A percentile compares a stretch with the other conserved stretches of the same genome.
These are phyloP conservation scores for Kwoniella bestiolae DNA, from an alignment of 768 basidiomycete species.

Conservation along the genomic window DNA sequence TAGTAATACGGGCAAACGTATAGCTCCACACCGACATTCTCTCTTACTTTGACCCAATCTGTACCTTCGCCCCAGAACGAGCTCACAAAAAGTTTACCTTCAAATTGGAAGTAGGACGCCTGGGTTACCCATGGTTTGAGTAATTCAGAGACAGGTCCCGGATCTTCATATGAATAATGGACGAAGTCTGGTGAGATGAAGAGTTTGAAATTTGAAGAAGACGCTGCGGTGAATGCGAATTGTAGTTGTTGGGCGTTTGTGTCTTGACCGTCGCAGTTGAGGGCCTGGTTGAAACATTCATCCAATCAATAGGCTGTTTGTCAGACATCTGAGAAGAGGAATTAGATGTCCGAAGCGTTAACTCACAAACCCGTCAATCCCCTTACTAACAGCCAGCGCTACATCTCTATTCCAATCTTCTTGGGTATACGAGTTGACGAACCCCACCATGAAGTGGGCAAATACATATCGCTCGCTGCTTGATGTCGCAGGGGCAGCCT, in stretches of 20 bases:
- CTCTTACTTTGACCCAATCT: constrained; percentile 40
- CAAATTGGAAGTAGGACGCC: constrained; percentile 43
- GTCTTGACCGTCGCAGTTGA: constrained; percentile 52
- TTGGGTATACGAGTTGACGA: constrained; percentile 47
- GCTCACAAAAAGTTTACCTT: constrained; percentile 51
- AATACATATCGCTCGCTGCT: constrained; percentile 33
- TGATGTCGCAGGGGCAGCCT: not conserved
- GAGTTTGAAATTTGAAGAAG: constrained; percentile 42
- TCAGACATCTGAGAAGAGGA: not conserved
- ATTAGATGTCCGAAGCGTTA: too few species aligned
- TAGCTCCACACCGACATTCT: constrained; percentile 35
- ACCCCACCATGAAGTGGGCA: constrained; percentile 56
- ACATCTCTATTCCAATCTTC: constrained; percentile 46
- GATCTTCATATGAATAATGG: constrained; percentile 44
- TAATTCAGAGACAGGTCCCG: constrained; percentile 29
- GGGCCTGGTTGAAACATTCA: too few species aligned
- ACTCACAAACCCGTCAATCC: constrained; percentile 50
- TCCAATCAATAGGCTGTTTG: too few species aligned
- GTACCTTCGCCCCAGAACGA: constrained; percentile 56
- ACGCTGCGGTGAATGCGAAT: constrained; percentile 47
- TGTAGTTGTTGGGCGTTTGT: constrained; percentile 50
- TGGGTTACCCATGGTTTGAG: constrained; percentile 35
- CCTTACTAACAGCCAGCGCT: constrained; percentile 43
- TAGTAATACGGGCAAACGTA: constrained; percentile 53
- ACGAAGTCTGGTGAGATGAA: constrained; percentile 58